phyloP scores from a whole-genome alignment of 176 grass and related monocot species.

The Melocanna baccifera region DNA sequence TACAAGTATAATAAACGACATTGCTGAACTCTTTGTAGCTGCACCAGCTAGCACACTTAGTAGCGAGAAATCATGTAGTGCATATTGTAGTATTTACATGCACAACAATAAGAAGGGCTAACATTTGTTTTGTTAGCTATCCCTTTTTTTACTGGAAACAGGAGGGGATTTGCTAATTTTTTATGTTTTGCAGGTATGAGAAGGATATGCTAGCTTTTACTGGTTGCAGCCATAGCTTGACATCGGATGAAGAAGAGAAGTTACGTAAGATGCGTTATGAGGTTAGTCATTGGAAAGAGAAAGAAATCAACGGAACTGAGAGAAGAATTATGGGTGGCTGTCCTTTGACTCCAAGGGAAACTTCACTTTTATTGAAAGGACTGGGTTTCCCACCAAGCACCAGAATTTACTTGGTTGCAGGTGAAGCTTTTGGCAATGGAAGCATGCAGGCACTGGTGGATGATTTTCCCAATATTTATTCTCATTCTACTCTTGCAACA shows the following conservation, averaged over 20 bases:
- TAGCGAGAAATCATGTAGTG: not conserved
- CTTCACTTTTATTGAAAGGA: conserved; percentile 84
- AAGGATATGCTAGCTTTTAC: conserved; percentile 99
- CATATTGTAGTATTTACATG: not conserved
- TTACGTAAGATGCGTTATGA: conserved; percentile 85
- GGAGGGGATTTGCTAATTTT: not conserved
- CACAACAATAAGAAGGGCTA: not conserved
- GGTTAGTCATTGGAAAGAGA: conserved; percentile 95
- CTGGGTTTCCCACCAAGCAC: conserved; percentile 64
- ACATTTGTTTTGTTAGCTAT: not conserved
- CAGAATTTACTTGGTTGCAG: conserved; percentile 91
- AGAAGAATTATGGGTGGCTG: conserved; percentile 74
- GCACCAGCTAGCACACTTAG: conserved; percentile 4
- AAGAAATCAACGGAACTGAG: conserved; percentile 94
- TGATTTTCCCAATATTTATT: conserved; percentile 84
- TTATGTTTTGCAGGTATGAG: conserved; percentile 70
- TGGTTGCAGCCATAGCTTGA: conserved; percentile 79
- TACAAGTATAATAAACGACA: not conserved
- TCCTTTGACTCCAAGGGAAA: conserved; percentile 91
- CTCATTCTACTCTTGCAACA: conserved; percentile 71
- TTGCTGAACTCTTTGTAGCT: conserved; percentile 27
- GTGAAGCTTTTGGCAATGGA: conserved; percentile 92
- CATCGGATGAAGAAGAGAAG: conserved; percentile 68
- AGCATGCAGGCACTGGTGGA: conserved; percentile 70
- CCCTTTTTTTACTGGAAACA: not conserved